These are phyloP conservation scores for Begonia peltatifolia DNA, from an alignment of 306 rosid genomes.

Conservation along the genomic window DNA sequence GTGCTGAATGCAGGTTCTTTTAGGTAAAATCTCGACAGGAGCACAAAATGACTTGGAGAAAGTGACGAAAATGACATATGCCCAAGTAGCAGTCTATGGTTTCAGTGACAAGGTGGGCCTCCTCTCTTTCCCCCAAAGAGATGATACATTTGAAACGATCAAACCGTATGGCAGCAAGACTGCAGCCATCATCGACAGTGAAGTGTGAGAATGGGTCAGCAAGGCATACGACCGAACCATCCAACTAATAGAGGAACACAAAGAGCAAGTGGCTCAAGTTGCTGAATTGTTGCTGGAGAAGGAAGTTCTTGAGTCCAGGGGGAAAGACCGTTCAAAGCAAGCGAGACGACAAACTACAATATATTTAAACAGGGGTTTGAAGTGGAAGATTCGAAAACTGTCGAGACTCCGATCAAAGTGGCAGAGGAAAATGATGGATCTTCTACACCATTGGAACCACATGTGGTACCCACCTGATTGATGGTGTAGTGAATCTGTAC, in stretches of 20 bases:
- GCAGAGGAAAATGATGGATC: slow-evolving; percentile 42
- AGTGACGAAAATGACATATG: slow-evolving; percentile 94
- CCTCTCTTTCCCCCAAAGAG: slow-evolving; percentile 76
- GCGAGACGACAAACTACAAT: slow-evolving; percentile 51
- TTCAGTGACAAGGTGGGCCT: slow-evolving; percentile 92
- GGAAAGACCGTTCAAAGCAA: slow-evolving; percentile 47
- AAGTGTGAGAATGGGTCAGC: slow-evolving; percentile 81
- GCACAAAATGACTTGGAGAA: slow-evolving; percentile 94
- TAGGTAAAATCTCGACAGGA: slow-evolving; percentile 82
- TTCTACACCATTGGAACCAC: slow-evolving; percentile 40
- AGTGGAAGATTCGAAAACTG: slow-evolving; percentile 28
- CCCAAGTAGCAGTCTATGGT: slow-evolving; percentile 88
- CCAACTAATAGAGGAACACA: slow-evolving; percentile 53
- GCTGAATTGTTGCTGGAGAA: slow-evolving; percentile 89
- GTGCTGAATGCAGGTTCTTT: slow-evolving; percentile 37
- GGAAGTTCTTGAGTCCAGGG: slow-evolving; percentile 84
- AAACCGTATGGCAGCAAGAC: slow-evolving; percentile 90
- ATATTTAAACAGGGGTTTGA: slow-evolving; percentile 57
- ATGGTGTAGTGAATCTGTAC: too few relatives aligned
- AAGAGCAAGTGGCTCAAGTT: slow-evolving; percentile 54
- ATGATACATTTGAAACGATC: slow-evolving; percentile 42
- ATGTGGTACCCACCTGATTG: slow-evolving; percentile 11
- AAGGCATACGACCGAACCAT: slow-evolving; percentile 55
- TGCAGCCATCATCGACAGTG: slow-evolving; percentile 58
- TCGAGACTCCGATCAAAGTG: slow-evolving; percentile 18